phyloP scores from a whole-genome alignment of 139 green algal species.

The Picochlorum sp. region DNA sequence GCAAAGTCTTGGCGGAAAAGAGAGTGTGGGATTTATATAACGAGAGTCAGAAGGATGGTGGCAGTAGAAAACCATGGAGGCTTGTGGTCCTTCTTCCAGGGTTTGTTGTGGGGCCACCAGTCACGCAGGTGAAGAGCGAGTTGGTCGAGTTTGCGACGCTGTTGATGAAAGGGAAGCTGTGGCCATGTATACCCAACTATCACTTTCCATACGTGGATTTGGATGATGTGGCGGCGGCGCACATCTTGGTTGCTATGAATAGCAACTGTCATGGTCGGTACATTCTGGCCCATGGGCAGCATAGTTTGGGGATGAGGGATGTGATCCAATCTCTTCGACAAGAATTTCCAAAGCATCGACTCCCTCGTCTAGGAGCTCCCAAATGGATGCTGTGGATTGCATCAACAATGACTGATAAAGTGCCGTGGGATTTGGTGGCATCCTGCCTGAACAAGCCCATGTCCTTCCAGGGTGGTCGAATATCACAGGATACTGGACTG shows the following conservation, averaged over 20 bases:
- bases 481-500: background rate
- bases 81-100: constrained; percentile 62
- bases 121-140: constrained; percentile 18
- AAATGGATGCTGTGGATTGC: constrained; percentile 22
- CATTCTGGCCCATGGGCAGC: constrained; percentile 33
- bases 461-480: background rate
- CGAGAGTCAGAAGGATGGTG: constrained; percentile 2
- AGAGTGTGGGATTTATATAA: constrained; percentile 48
- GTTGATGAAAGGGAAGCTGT: constrained; percentile 34
- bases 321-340: constrained; percentile 8
- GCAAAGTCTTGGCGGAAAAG: constrained; percentile 64
- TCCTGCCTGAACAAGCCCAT: background rate
- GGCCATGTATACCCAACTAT: constrained; percentile 6
- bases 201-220: constrained; percentile 35
- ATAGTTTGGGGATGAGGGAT: constrained; percentile 6
- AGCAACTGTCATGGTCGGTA: constrained; percentile 10
- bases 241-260: constrained; percentile 34
- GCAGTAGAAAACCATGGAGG: constrained; percentile 37
- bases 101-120: constrained; percentile 58
- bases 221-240: constrained; percentile 39
- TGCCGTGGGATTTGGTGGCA: background rate
- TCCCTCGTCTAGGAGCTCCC: background rate
- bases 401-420: background rate
- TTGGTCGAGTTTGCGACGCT: constrained; percentile 25
- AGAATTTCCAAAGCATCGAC: constrained; percentile 22